Evolutionary conservation across 2,329 filamentous ascomycete species (phyloP).

Genomic region (Pyricularia pennisetigena): DNA sequence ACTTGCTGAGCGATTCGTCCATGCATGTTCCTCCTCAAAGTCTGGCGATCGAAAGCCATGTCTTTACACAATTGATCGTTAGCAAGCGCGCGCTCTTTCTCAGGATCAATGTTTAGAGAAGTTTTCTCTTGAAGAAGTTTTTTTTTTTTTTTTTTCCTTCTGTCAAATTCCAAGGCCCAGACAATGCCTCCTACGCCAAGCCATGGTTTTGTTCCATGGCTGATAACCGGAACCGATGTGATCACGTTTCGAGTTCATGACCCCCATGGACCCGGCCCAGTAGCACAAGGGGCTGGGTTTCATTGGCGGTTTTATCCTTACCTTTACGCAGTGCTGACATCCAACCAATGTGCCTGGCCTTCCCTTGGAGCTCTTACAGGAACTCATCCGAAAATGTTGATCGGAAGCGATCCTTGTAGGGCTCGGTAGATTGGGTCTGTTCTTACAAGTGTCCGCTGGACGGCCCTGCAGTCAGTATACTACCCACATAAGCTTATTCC

Average conservation of each 20-base stretch:
- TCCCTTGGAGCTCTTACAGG: not conserved
- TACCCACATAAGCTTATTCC: not conserved
- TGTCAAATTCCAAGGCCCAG: not conserved
- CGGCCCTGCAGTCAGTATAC: not conserved
- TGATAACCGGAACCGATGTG: not conserved
- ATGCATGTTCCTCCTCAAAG: not conserved
- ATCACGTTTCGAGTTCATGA: not conserved
- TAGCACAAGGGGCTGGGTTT: not conserved
- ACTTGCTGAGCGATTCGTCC: too few species aligned
- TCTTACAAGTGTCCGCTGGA: not conserved
- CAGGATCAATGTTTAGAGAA: not conserved
- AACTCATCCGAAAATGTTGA: not conserved
- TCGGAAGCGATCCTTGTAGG: not conserved
- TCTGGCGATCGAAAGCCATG: not conserved
- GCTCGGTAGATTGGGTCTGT: not conserved
- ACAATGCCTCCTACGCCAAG: not conserved
- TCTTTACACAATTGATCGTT: not conserved
- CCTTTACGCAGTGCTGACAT: not conserved
- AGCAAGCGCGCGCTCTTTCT: not conserved
- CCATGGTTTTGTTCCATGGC: not conserved
- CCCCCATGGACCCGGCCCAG: not conserved
- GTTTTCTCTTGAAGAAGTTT: not conserved
- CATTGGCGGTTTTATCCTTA: not conserved
- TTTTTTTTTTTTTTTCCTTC: too few species aligned
- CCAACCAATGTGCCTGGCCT: not conserved